Evolutionary conservation across 306 rosid species (phyloP).

Genomic region (Hippophae tibetana): DNA sequence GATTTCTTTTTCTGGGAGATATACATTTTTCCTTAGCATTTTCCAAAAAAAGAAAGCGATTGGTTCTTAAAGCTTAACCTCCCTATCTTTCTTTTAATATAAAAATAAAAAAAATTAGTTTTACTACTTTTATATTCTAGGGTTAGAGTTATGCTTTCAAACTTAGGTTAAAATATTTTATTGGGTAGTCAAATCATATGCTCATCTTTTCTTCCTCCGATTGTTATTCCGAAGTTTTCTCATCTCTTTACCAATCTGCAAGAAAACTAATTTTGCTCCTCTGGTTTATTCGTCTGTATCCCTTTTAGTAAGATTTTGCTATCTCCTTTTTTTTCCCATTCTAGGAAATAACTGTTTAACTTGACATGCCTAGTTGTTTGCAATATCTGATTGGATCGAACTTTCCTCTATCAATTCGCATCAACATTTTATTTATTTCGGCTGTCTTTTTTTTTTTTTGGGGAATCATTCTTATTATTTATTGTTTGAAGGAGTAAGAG

Average conservation of each 20-base stretch:
- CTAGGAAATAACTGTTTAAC: constrained; percentile 3
- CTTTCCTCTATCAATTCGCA: neutral
- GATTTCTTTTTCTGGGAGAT: constrained; percentile 34
- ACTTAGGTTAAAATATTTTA: neutral
- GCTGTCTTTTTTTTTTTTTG: neutral
- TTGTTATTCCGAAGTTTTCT: neutral
- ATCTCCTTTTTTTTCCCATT: constrained; percentile 5
- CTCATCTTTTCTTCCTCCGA: neutral
- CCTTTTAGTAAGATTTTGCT: no score
- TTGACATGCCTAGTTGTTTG: neutral
- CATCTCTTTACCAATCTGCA: neutral
- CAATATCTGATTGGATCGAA: neutral
- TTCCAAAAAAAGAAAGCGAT: constrained; percentile 47
- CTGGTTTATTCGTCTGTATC: no score
- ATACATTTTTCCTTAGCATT: constrained; percentile 21
- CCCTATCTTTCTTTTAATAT: constrained; percentile 5
- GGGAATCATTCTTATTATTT: neutral
- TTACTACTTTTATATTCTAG: no score
- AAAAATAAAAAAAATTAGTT: no score
- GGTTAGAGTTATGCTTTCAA: no score
- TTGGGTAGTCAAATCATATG: constrained; percentile 13
- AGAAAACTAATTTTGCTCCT: no score
- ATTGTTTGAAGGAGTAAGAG: neutral
- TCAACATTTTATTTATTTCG: neutral
- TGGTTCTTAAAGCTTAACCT: constrained; percentile 15